Conservation (phyloP, 768 basidiomycete species). For the Tylopilus felleus region DNA sequence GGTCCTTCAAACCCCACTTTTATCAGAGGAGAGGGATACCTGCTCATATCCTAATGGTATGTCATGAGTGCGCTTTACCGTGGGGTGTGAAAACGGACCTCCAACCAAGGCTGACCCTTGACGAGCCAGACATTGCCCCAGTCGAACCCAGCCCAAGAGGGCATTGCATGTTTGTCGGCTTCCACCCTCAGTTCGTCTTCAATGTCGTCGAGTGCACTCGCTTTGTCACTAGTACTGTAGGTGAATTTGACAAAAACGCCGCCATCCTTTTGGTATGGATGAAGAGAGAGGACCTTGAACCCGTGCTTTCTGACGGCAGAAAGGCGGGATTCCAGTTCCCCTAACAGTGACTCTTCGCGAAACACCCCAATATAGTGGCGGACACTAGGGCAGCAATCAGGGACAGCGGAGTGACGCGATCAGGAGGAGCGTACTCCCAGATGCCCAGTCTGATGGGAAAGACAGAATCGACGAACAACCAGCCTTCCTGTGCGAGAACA, state of each 20-base stretch:
- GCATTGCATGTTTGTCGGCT: conserved; percentile 47
- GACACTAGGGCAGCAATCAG: conserved; percentile 40
- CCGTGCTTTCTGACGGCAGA: conserved; percentile 49
- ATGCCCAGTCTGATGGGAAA: conserved; percentile 69
- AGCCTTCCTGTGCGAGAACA: conserved; percentile 45
- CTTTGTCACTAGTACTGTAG: conserved; percentile 42
- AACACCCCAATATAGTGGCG: conserved; percentile 63
- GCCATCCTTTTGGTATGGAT: conserved; percentile 75
- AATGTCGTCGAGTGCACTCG: conserved; percentile 45
- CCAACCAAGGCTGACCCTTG: conserved; percentile 75
- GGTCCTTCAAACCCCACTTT: conserved; percentile 87
- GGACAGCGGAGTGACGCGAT: background rate
- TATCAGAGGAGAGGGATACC: conserved; percentile 71
- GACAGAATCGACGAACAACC: conserved; percentile 74
- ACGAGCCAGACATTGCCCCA: conserved; percentile 66
- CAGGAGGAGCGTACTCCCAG: conserved; percentile 60
- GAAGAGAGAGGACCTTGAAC: conserved; percentile 60
- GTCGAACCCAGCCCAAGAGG: conserved; percentile 57
- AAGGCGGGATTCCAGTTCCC: conserved; percentile 45
- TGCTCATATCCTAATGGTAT: conserved; percentile 68
- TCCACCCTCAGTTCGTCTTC: conserved; percentile 46
- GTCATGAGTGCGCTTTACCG: background rate
- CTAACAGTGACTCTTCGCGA: conserved; percentile 57
- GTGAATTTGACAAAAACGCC: conserved; percentile 79
- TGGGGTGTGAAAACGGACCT: conserved; percentile 44